Conservation (phyloP, 2,329 filamentous ascomycete genomes). For the Neodidymelliopsis sp. region DNA sequence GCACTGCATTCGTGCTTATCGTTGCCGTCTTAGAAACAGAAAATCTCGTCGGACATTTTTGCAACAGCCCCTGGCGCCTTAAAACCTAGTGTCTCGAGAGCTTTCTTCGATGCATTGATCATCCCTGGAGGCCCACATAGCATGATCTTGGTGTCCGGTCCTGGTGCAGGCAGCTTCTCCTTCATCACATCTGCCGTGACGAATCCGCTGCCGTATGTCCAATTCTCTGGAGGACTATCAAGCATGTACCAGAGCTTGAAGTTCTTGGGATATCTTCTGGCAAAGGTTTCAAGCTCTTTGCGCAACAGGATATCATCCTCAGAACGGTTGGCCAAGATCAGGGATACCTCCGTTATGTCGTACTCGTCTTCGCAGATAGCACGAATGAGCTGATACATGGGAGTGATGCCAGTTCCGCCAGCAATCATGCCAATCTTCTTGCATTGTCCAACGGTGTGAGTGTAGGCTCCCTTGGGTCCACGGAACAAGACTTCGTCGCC, state of each 20-base stretch:
- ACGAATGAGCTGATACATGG: constrained; percentile 69
- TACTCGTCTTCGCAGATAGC: constrained; percentile 68
- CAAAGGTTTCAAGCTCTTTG: constrained; percentile 63
- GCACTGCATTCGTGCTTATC: neutral
- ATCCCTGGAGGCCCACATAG: constrained; percentile 66
- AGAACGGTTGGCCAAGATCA: constrained; percentile 67
- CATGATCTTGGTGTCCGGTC: constrained; percentile 60
- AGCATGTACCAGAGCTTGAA: constrained; percentile 65
- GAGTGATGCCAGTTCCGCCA: constrained; percentile 62
- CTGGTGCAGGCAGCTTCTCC: constrained; percentile 58
- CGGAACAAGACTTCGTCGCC: constrained; percentile 62
- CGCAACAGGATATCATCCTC: constrained; percentile 68
- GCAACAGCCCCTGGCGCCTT: constrained; percentile 58
- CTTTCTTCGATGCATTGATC: constrained; percentile 64
- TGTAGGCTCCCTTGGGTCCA: constrained; percentile 66
- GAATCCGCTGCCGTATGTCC: constrained; percentile 20
- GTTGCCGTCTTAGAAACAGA: constrained; percentile 55
- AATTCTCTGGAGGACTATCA: constrained; percentile 33
- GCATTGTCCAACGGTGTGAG: constrained; percentile 50
- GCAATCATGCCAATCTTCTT: constrained; percentile 63
- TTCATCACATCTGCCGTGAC: constrained; percentile 58
- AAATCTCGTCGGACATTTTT: constrained; percentile 64
- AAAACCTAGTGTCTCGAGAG: constrained; percentile 56
- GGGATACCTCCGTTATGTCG: constrained; percentile 63
- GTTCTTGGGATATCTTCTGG: constrained; percentile 58